Evolutionary conservation across 2,329 filamentous ascomycete genomes (phyloP).

Genomic region (Tolypocladium tropicale): DNA sequence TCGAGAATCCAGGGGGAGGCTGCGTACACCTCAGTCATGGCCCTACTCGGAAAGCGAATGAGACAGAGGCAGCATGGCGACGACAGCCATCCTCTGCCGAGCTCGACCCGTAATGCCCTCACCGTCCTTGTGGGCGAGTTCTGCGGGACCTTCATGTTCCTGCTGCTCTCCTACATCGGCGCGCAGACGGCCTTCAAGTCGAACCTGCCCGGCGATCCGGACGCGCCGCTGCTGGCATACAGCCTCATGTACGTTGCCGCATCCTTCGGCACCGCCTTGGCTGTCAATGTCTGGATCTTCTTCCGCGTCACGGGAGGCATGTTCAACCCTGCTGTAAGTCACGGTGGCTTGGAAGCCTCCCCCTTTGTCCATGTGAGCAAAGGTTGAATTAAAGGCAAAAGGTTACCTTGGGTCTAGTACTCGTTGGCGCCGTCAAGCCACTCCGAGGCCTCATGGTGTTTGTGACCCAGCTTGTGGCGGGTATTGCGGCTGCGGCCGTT

Average conservation of each 20-base stretch:
- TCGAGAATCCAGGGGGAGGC: background rate
- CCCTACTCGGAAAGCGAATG: background rate
- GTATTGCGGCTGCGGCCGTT: constrained; percentile 48
- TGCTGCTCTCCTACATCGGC: constrained; percentile 32
- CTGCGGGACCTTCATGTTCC: constrained; percentile 42
- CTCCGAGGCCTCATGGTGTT: constrained; percentile 41
- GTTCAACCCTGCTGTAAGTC: constrained; percentile 39
- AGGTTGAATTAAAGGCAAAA: constrained; percentile 7
- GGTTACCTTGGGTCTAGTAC: constrained; percentile 49
- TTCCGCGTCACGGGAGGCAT: constrained; percentile 42
- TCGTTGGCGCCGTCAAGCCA: constrained; percentile 45
- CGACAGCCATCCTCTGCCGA: constrained; percentile 1
- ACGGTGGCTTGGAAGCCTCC: background rate
- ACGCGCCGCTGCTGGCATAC: constrained; percentile 18
- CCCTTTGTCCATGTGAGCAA: background rate
- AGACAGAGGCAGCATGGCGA: background rate
- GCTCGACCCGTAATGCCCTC: constrained; percentile 19
- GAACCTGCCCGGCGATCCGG: constrained; percentile 15
- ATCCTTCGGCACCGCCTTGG: constrained; percentile 38
- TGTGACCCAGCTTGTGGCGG: constrained; percentile 46
- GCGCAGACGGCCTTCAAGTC: constrained; percentile 25
- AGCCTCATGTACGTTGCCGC: constrained; percentile 38
- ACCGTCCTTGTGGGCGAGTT: constrained; percentile 39
- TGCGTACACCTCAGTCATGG: background rate
- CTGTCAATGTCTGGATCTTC: constrained; percentile 47